Conservation (phyloP, 371 early-diverging fungal genomes). For the Chytridium lagenaria region DNA sequence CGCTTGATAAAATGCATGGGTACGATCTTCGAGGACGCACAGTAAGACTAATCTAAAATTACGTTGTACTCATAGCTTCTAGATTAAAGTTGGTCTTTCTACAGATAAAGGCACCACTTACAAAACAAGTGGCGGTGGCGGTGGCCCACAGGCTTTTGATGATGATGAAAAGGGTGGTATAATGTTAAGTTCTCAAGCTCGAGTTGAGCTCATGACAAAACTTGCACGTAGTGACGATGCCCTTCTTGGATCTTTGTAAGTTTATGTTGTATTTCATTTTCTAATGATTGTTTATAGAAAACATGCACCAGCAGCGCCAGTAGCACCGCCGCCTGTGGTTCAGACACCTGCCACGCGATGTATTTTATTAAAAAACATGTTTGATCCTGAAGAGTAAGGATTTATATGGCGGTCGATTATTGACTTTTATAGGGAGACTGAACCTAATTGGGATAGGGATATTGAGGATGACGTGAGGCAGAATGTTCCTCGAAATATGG, state of each 20-base stretch:
- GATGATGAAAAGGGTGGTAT: slow-evolving; percentile 74
- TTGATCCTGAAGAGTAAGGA: slow-evolving; percentile 87
- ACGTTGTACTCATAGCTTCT: slow-evolving; percentile 11
- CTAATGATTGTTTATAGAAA: slow-evolving; percentile 22
- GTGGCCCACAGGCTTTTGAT: slow-evolving; percentile 38
- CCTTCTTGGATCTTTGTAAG: slow-evolving; percentile 20
- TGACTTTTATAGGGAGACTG: slow-evolving; percentile 77
- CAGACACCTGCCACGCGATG: slow-evolving; percentile 49
- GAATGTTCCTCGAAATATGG: slow-evolving; percentile 85
- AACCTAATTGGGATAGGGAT: slow-evolving; percentile 85
- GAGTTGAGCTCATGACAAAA: slow-evolving; percentile 88
- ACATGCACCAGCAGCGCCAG: background rate
- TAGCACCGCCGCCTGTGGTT: too few relatives aligned
- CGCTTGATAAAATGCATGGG: slow-evolving; percentile 87
- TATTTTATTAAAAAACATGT: slow-evolving; percentile 90
- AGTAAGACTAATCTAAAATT: slow-evolving; percentile 10
- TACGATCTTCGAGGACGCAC: slow-evolving; percentile 75
- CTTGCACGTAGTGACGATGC: slow-evolving; percentile 59
- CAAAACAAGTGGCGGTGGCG: background rate
- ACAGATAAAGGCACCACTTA: slow-evolving; percentile 63
- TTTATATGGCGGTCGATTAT: slow-evolving; percentile 1
- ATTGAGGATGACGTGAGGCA: slow-evolving; percentile 83
- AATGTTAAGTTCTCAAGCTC: slow-evolving; percentile 73
- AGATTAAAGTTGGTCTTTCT: slow-evolving; percentile 85
- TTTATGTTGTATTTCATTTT: slow-evolving; percentile 23